phyloP scores from a whole-genome alignment of 495 filamentous ascomycete species.

The Gamarada debralockiae region DNA sequence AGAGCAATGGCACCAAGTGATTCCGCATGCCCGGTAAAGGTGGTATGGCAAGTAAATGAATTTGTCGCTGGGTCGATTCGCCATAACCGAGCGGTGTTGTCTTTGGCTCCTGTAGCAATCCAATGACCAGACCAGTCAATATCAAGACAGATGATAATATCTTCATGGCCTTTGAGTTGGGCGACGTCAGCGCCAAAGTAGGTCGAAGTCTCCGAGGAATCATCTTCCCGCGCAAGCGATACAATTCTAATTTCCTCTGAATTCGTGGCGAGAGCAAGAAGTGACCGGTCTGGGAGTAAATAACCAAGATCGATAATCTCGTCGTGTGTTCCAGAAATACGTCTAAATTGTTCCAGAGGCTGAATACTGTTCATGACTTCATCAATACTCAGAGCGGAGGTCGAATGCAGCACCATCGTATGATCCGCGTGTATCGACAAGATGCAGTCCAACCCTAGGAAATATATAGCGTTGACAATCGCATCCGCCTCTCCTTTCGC shows the following conservation, averaged over 20 bases:
- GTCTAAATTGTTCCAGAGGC: slow-evolving; percentile 44
- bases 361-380: slow-evolving; percentile 20
- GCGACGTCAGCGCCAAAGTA: slow-evolving; percentile 89
- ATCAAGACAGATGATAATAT: slow-evolving; percentile 93
- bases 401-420: slow-evolving; percentile 72
- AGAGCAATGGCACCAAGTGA: slow-evolving; percentile 90
- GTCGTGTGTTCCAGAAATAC: slow-evolving; percentile 94
- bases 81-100: slow-evolving; percentile 93
- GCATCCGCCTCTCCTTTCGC: slow-evolving; percentile 66
- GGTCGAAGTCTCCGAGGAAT: slow-evolving; percentile 26
- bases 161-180: slow-evolving; percentile 81
- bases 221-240: slow-evolving; percentile 46
- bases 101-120: slow-evolving; percentile 94
- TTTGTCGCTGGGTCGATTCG: slow-evolving; percentile 71
- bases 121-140: slow-evolving; percentile 95
- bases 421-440: slow-evolving; percentile 88
- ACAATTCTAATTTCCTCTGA: slow-evolving; percentile 89
- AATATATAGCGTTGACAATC: slow-evolving; percentile 68
- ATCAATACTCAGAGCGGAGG: slow-evolving; percentile 23
- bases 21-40: slow-evolving; percentile 88
- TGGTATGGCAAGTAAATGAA: slow-evolving; percentile 73
- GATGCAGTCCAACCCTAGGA: slow-evolving; percentile 56
- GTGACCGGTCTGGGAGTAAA: slow-evolving; percentile 70
- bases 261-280: slow-evolving; percentile 90
- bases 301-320: slow-evolving; percentile 93